Base-by-base conservation (phyloP, 2,329 filamentous ascomycete genomes). In the Xylaria sp. region DNA sequence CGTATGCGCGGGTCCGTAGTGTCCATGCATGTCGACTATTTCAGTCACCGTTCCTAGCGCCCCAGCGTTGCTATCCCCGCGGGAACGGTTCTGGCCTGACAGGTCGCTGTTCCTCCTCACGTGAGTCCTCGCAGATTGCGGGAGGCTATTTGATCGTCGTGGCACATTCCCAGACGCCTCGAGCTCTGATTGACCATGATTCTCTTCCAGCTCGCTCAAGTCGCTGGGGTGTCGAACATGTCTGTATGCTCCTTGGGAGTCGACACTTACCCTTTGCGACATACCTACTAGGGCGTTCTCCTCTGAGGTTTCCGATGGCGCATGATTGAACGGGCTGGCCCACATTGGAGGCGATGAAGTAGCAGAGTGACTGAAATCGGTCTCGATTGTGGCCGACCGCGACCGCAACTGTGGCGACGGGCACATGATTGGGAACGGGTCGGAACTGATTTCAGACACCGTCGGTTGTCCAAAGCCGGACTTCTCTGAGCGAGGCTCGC, bases 171-270 rank as follows among this genome's bases (percentile, higher is more conserved):
- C 73, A 55, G 18, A 10, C 12, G 68, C 75, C 18, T 80, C 82
- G 4, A 86, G 80, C 68, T 86, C 84, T 2, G 79, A 79, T 5
- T 77, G 72, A 0, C 78, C 76, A 2, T 76, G 70, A 6, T 74
- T 72, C 18, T 70, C 74, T n/a, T 73, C 71, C 4, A 79, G 75
- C 57, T 85, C 83, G 51, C 84, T 86, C 5, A 80, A 78, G 68
- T 84, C 80, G 74, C 83, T 86, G 53, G 75, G 75, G 5, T 84
- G 78, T 1, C 84, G 81, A 54, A 78, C 77, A 62, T 84, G 84
- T 5, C 60, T 25, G 12, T 29, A 51, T 16, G 61, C 44, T 18
- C 60, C 53, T 13, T 51, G 42, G 69, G 71, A 63, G 78, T 79
- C 3, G 73, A 75, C 16, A 75, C 77, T 59, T 80, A 78, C 2